phyloP scores from a whole-genome alignment of 305 asterid species.

The Fraxinus xanthoxyloides region DNA sequence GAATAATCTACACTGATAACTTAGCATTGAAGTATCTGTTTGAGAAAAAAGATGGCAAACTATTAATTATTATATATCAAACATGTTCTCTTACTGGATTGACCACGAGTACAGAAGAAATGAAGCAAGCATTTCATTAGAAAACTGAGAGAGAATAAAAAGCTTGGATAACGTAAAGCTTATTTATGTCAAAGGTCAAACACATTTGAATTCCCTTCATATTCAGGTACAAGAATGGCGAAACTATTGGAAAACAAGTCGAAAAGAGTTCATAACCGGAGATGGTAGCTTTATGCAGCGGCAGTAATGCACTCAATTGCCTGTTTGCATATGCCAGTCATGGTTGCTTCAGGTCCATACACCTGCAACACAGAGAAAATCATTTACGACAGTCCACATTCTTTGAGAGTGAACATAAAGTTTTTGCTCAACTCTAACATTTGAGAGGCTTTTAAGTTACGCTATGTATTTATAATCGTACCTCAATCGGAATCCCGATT shows the following conservation, averaged over 20 bases:
- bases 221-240: neutral
- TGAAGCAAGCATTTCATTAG: neutral
- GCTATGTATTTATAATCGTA: conserved; percentile 10
- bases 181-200: neutral
- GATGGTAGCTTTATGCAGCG: conserved; percentile 54
- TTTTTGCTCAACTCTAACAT: neutral
- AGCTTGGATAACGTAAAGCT: neutral
- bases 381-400: neutral
- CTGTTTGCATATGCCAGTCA: conserved; percentile 98
- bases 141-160: neutral
- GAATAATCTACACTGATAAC: neutral
- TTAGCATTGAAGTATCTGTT: neutral
- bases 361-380: conserved; percentile 42
- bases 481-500: conserved; percentile 97
- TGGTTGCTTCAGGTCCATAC: conserved; percentile 98
- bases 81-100: neutral
- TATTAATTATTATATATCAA: too few species aligned
- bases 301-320: conserved; percentile 95
- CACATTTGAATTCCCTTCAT: neutral
- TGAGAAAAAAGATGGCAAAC: neutral
- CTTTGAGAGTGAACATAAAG: neutral
- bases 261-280: neutral
- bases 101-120: neutral
- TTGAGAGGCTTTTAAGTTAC: neutral
- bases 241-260: neutral